Evolutionary conservation across 768 basidiomycete species (phyloP).

Genomic region (Epithele typhae): DNA sequence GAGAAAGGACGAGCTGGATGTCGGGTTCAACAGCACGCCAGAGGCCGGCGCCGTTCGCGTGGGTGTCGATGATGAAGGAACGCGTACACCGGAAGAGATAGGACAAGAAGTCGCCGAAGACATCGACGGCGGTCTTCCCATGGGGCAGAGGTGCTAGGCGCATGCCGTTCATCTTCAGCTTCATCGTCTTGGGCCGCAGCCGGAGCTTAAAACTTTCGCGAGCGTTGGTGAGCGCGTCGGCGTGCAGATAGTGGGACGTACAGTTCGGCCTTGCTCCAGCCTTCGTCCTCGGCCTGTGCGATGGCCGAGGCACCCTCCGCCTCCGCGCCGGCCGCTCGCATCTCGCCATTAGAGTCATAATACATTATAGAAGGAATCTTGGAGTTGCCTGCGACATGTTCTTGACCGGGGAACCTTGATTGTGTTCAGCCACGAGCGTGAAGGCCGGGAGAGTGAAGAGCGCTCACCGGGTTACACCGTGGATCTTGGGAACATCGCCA

Average conservation of each 20-base stretch:
- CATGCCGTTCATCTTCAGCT: constrained; percentile 82
- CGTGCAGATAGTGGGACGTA: constrained; percentile 31
- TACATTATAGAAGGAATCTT: constrained; percentile 80
- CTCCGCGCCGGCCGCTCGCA: constrained; percentile 75
- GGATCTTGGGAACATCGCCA: constrained; percentile 75
- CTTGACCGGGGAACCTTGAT: constrained; percentile 79
- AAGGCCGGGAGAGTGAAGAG: not conserved
- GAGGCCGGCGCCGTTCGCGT: constrained; percentile 65
- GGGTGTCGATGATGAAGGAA: constrained; percentile 76
- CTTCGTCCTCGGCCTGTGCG: constrained; percentile 71
- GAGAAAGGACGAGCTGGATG: constrained; percentile 71
- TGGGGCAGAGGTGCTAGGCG: constrained; percentile 63
- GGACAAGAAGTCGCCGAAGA: constrained; percentile 75
- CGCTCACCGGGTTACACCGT: constrained; percentile 71
- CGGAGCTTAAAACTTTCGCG: constrained; percentile 69
- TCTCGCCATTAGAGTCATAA: constrained; percentile 60
- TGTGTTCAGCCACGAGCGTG: not conserved
- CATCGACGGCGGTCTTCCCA: constrained; percentile 64
- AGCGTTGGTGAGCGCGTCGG: not conserved
- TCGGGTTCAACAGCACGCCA: constrained; percentile 70
- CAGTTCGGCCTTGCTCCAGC: constrained; percentile 75
- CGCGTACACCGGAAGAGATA: constrained; percentile 74
- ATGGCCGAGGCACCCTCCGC: constrained; percentile 56
- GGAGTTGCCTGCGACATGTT: constrained; percentile 80
- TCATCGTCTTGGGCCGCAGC: constrained; percentile 72